Conservation (phyloP, 257 asterid species). For the Craterostigma plantagineum region DNA sequence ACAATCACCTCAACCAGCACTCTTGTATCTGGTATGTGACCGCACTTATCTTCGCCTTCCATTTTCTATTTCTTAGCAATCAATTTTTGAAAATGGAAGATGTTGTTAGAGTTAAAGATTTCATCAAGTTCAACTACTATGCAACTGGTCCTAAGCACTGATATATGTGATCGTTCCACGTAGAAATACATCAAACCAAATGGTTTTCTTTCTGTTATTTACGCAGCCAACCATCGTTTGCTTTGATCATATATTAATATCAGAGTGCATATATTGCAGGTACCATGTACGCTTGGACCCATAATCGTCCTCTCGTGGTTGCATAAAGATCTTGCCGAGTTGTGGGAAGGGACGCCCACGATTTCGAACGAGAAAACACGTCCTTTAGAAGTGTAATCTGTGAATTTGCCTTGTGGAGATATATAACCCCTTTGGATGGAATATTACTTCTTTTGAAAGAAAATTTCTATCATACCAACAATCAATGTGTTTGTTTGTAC, state of each 20-base stretch:
- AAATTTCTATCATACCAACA: no score
- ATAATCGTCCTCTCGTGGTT: constrained; percentile 58
- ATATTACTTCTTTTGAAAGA: no score
- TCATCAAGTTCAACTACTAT: background rate
- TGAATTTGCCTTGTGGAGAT: constrained; percentile 1
- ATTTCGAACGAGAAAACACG: constrained; percentile 39
- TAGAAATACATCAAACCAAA: no score
- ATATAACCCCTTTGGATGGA: no score
- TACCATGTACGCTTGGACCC: constrained; percentile 86
- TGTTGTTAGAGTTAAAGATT: background rate
- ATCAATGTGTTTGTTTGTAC: no score
- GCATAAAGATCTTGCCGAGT: constrained; percentile 59
- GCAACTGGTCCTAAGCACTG: no score
- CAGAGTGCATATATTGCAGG: constrained; percentile 25
- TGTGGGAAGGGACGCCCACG: constrained; percentile 66
- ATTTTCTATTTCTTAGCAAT: background rate
- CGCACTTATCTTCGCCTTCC: background rate
- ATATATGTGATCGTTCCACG: no score
- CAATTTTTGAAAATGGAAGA: background rate
- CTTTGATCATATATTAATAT: background rate
- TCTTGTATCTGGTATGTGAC: constrained; percentile 58
- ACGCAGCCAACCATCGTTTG: background rate
- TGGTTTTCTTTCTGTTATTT: no score
- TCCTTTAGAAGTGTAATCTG: constrained; percentile 28
- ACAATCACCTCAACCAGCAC: constrained; percentile 91